Evolutionary conservation across 2,329 filamentous ascomycete species (phyloP), one percentile per base, ranked within the genome.

Genomic region (Penicillium sp.): DNA sequence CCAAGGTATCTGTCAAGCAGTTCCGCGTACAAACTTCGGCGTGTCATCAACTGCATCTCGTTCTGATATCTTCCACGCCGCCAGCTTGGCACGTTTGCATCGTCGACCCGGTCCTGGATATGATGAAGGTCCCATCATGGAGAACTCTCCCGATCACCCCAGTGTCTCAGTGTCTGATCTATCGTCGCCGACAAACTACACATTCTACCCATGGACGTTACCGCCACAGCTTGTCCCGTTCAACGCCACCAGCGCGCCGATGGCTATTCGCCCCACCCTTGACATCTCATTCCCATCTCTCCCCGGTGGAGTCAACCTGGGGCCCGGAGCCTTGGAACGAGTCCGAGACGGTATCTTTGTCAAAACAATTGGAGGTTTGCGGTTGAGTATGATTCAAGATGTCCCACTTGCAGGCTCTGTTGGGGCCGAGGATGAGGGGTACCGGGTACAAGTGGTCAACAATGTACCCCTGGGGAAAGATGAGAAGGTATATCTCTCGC

Each of bases 141-240:
- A 78, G 61, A 79, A 72, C 69, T 82, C 72, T 8, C 61, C 67
- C 20, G 70, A 75, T 49, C 77, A 78, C 56, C 78, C 79, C 3
- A 79, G 77, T 49, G 74, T 81, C 11, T 76, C 75, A 6, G 56
- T 77, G 23, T 73, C 75, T 6, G 80, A 78, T 61, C 69, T 76
- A 45, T 72, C 63, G 49, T 84, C 82, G 11, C 80, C 79, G 6
- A 83, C 82, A 0, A 95, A 95, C 59, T 84, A 90, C 65, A 91
- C 86, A 0, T 84, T 87, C 59, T 97, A 89, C 61, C 93, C 93
- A 0, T 97, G 91, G 91, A 97, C 93, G 0, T 73, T 98, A 0
- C 91, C 93, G 0, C 74, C 76, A 1, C 77, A 80, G 22, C 75
- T 95, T 57, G 77, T 96, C 2, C 89, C 90, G 0, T 69, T 73